These are phyloP conservation scores for Volvariella surrecta DNA, from an alignment of 1,284 basidiomycete genomes.

Conservation along the genomic window DNA sequence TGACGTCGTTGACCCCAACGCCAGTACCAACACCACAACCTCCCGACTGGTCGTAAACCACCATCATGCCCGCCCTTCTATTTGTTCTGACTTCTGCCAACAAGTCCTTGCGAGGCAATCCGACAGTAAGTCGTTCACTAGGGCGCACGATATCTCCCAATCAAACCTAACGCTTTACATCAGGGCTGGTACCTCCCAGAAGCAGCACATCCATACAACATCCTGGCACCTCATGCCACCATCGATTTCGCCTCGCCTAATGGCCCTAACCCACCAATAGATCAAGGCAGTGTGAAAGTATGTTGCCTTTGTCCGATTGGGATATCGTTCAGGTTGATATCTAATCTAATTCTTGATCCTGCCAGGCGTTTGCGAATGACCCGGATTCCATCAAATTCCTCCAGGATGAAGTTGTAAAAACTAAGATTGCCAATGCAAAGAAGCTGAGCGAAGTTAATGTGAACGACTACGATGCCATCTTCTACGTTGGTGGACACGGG, in stretches of 20 bases:
- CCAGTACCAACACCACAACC: no score
- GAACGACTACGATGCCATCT: constrained; percentile 64
- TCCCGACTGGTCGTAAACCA: no score
- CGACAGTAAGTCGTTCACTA: constrained; percentile 37
- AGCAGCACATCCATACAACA: constrained; percentile 77
- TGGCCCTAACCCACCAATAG: constrained; percentile 69
- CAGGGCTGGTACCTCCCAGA: constrained; percentile 69
- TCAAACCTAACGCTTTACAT: background rate
- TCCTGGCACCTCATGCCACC: constrained; percentile 45
- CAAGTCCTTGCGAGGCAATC: constrained; percentile 47
- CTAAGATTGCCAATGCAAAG: constrained; percentile 53
- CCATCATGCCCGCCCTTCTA: constrained; percentile 42
- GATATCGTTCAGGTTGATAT: no score
- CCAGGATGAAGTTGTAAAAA: constrained; percentile 44
- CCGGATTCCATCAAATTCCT: constrained; percentile 58
- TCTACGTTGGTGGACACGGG: constrained; percentile 74
- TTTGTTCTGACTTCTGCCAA: constrained; percentile 71
- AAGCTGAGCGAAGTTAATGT: constrained; percentile 52
- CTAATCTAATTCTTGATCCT: background rate
- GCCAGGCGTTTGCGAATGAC: constrained; percentile 50
- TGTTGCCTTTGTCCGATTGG: constrained; percentile 4
- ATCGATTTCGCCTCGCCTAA: constrained; percentile 68
- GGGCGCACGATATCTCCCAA: background rate
- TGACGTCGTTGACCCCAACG: no score
- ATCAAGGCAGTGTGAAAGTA: constrained; percentile 48